Conservation (phyloP, 2,329 filamentous ascomycete species). For the Apiospora saccharicola region DNA sequence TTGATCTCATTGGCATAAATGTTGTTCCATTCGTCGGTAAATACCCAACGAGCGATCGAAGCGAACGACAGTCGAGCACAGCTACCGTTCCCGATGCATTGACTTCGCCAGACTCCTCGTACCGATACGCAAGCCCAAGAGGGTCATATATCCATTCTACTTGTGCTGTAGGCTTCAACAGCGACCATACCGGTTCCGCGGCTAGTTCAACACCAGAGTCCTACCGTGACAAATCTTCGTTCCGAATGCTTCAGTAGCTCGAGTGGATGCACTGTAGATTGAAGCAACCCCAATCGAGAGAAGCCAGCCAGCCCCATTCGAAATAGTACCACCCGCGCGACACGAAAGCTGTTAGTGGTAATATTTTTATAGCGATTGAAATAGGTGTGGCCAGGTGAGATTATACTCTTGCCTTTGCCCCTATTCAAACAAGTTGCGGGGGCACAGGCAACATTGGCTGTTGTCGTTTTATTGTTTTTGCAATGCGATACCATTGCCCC, state of each 20-base stretch:
- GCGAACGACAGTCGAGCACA: constrained; percentile 11
- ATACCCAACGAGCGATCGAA: constrained; percentile 1
- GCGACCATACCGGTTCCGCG: constrained; percentile 3
- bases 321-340: neutral
- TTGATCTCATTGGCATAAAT: constrained; percentile 15
- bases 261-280: constrained; percentile 4
- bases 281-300: neutral
- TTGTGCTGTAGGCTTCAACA: constrained; percentile 15
- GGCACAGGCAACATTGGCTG: neutral
- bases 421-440: constrained; percentile 1
- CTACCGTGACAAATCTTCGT: constrained; percentile 3
- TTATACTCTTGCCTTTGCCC: neutral
- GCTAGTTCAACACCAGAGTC: constrained; percentile 12
- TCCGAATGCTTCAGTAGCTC: neutral
- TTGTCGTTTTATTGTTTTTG: neutral
- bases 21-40: constrained; percentile 12
- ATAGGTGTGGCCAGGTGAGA: constrained; percentile 4
- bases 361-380: neutral
- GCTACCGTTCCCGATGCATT: constrained; percentile 16
- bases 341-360: neutral
- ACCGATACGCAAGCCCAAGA: constrained; percentile 5
- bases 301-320: constrained; percentile 10
- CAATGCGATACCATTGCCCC: constrained; percentile 8
- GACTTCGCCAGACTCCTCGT: constrained; percentile 12
- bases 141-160: constrained; percentile 16